Evolutionary conservation across 805 yeast species (phyloP).

Genomic region (Candida morakotiae): DNA sequence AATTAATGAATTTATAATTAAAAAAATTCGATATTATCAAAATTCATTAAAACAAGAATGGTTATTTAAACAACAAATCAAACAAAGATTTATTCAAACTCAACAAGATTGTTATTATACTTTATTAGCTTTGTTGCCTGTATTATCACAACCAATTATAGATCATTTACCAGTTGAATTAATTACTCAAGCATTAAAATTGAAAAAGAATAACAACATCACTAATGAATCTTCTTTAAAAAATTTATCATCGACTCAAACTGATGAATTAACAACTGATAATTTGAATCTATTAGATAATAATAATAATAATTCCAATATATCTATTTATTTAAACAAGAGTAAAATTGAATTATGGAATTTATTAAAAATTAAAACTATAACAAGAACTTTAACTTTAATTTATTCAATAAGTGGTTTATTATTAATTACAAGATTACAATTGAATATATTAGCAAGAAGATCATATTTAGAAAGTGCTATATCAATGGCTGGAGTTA

Average conservation of each 20-base stretch:
- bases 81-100: slow-evolving; percentile 83
- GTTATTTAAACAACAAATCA: slow-evolving; percentile 49
- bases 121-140: slow-evolving; percentile 76
- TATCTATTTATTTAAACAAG: slow-evolving; percentile 20
- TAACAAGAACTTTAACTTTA: slow-evolving; percentile 69
- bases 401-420: slow-evolving; percentile 66
- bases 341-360: slow-evolving; percentile 67
- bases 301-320: slow-evolving; percentile 12
- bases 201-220: slow-evolving; percentile 41
- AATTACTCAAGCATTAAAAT: slow-evolving; percentile 65
- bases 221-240: background rate
- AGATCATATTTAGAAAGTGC: slow-evolving; percentile 80
- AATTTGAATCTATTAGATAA: slow-evolving; percentile 34
- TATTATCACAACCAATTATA: slow-evolving; percentile 61
- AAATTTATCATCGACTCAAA: background rate
- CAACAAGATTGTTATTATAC: slow-evolving; percentile 88
- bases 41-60: slow-evolving; percentile 37
- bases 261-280: slow-evolving; percentile 30
- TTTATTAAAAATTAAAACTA: slow-evolving; percentile 68
- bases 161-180: slow-evolving; percentile 65
- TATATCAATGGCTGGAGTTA: slow-evolving; percentile 59
- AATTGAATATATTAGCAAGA: slow-evolving; percentile 84
- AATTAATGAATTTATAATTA: slow-evolving; percentile 35
- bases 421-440: slow-evolving; percentile 76
- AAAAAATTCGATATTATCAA: slow-evolving; percentile 36